Evolutionary conservation across 768 basidiomycete species (phyloP).

Genomic region (Pholiota microspora): DNA sequence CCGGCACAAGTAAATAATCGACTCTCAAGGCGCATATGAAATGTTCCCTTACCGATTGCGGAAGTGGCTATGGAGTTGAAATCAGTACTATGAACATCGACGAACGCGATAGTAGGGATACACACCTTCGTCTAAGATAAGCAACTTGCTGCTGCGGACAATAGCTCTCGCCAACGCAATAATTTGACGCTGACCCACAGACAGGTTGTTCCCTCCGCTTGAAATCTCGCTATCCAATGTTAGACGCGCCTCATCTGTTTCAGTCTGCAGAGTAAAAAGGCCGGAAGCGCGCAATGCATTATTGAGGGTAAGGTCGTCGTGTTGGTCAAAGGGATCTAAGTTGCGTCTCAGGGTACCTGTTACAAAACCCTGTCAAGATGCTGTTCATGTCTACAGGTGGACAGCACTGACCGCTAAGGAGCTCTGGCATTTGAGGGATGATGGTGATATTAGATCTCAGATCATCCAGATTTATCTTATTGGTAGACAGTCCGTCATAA

Average conservation of each 20-base stretch:
- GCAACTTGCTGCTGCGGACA: slow-evolving; percentile 51
- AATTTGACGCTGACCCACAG: slow-evolving; percentile 72
- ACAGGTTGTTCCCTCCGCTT: slow-evolving; percentile 65
- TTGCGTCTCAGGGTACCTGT: slow-evolving; percentile 56
- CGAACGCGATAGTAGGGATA: too few relatives aligned
- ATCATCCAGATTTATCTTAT: slow-evolving; percentile 49
- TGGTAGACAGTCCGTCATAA: slow-evolving; percentile 50
- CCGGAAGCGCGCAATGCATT: slow-evolving; percentile 38
- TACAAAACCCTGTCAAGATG: neutral
- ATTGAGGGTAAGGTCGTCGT: slow-evolving; percentile 44
- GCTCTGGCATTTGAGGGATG: slow-evolving; percentile 45
- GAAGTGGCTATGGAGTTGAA: slow-evolving; percentile 29
- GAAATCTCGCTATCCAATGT: slow-evolving; percentile 41
- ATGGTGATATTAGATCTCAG: slow-evolving; percentile 57
- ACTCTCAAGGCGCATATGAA: neutral
- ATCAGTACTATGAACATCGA: too few relatives aligned
- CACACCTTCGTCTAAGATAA: slow-evolving; percentile 60
- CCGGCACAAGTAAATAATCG: slow-evolving; percentile 4
- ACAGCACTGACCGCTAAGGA: slow-evolving; percentile 24
- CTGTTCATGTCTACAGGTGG: neutral
- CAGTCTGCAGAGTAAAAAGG: slow-evolving; percentile 32
- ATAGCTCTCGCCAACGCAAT: slow-evolving; percentile 63
- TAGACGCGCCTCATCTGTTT: slow-evolving; percentile 46
- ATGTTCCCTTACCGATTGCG: slow-evolving; percentile 36
- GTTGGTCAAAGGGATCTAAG: slow-evolving; percentile 60